phyloP scores from a whole-genome alignment of 108 stramenopile species.

The Stephanodiscus triporus region DNA sequence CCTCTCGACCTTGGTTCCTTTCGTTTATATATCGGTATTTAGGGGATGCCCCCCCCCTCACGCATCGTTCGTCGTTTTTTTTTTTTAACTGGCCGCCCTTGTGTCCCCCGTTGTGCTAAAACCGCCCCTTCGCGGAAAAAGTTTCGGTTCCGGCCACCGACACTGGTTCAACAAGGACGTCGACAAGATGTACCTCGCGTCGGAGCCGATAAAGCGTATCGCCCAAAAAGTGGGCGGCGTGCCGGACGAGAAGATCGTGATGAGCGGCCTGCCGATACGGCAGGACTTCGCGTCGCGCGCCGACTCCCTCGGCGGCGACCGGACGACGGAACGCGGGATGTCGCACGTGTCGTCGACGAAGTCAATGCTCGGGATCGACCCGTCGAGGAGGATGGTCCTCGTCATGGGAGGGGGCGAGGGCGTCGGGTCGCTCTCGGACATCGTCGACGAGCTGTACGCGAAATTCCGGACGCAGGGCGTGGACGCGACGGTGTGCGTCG shows the following conservation, averaged over 20 bases:
- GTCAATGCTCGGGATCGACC: slow-evolving; percentile 61
- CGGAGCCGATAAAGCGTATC: slow-evolving; percentile 66
- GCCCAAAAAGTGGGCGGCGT: slow-evolving; percentile 77
- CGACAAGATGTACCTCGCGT: slow-evolving; percentile 90
- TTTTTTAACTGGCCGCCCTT: no score
- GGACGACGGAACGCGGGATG: slow-evolving; percentile 56
- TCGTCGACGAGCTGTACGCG: slow-evolving; percentile 77
- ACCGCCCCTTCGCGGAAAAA: no score
- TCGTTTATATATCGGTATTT: not conserved
- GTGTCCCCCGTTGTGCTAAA: no score
- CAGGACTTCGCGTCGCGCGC: slow-evolving; percentile 80
- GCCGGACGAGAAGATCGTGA: slow-evolving; percentile 79
- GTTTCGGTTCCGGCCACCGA: slow-evolving; percentile 89
- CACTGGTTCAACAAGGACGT: slow-evolving; percentile 92
- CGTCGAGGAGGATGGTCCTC: slow-evolving; percentile 71
- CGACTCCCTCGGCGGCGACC: slow-evolving; percentile 62
- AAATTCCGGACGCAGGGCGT: slow-evolving; percentile 59
- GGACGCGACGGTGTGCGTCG: slow-evolving; percentile 89
- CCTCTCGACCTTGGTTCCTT: not conserved
- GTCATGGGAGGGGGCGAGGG: slow-evolving; percentile 98
- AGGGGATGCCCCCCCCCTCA: no score
- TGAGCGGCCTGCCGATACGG: slow-evolving; percentile 92
- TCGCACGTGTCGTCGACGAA: slow-evolving; percentile 53
- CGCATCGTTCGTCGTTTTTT: not conserved
- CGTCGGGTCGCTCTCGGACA: slow-evolving; percentile 79